Evolutionary conservation across 768 basidiomycete genomes (phyloP).

Genomic region (Lactarius hengduanensis): DNA sequence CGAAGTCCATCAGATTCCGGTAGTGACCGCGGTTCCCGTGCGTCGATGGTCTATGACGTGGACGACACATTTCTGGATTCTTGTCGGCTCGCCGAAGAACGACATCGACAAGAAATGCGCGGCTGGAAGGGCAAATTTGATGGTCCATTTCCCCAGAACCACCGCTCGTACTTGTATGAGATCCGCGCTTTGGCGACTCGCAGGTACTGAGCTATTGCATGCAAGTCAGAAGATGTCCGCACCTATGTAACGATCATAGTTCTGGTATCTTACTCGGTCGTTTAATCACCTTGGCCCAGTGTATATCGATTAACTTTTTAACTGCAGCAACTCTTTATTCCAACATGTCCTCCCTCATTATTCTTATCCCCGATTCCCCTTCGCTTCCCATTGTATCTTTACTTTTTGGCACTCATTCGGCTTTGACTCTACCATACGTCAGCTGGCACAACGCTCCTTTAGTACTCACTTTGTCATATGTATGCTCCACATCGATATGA

Average conservation of each 20-base stretch:
- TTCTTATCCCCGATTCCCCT: constrained; percentile 1
- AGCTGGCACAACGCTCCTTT: constrained; percentile 17
- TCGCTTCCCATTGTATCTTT: constrained; percentile 14
- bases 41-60: constrained; percentile 74
- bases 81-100: constrained; percentile 75
- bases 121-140: constrained; percentile 55
- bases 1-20: constrained; percentile 72
- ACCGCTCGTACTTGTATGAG: constrained; percentile 70
- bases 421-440: constrained; percentile 18
- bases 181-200: constrained; percentile 85
- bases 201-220: constrained; percentile 47
- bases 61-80: constrained; percentile 70
- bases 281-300: constrained; percentile 19
- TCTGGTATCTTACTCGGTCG: constrained; percentile 20
- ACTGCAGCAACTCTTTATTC: constrained; percentile 5
- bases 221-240: constrained; percentile 15
- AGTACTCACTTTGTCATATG: constrained; percentile 23
- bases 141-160: constrained; percentile 41
- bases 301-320: constrained; percentile 15
- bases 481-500: constrained; percentile 21
- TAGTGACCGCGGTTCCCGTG: constrained; percentile 77
- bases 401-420: constrained; percentile 10
- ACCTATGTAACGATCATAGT: constrained; percentile 15
- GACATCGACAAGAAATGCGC: constrained; percentile 81
- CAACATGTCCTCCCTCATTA: neutral